A percentile compares a stretch with the other conserved stretches of the same genome.
These are phyloP conservation scores for Canariomyces notabilis DNA, from an alignment of 2,329 filamentous ascomycete species.

Conservation along the genomic window DNA sequence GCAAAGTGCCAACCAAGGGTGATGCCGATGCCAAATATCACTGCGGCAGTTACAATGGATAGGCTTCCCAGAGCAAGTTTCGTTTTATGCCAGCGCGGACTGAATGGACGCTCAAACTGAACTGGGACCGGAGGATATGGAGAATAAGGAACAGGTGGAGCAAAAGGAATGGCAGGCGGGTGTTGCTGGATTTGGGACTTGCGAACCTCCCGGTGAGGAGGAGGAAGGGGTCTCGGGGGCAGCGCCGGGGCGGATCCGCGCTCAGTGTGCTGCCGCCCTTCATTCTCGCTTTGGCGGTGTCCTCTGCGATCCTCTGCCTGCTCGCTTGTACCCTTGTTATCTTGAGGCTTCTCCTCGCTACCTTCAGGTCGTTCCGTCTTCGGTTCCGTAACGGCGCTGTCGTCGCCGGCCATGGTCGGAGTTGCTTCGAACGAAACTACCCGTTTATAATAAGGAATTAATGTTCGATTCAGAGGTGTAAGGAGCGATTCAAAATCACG, in stretches of 20 bases:
- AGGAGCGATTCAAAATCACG: neutral
- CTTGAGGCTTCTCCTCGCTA: neutral
- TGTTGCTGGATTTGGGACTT: neutral
- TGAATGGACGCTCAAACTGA: constrained; percentile 1
- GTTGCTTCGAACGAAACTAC: neutral
- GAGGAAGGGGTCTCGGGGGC: constrained; percentile 3
- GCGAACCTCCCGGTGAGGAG: neutral
- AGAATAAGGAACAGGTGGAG: neutral
- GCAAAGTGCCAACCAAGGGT: constrained; percentile 4
- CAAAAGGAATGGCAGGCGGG: constrained; percentile 1
- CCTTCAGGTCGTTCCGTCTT: neutral
- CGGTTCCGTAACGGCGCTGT: constrained; percentile 2
- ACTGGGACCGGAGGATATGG: neutral
- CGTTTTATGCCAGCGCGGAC: constrained; percentile 10
- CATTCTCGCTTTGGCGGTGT: neutral
- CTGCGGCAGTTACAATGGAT: constrained; percentile 11
- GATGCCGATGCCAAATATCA: constrained; percentile 19
- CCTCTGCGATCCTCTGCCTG: neutral
- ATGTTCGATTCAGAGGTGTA: neutral
- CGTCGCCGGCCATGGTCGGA: constrained; percentile 11
- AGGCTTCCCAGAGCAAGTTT: constrained; percentile 15
- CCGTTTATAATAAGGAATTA: too few species aligned
- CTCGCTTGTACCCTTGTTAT: too few species aligned
- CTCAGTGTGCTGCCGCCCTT: neutral
- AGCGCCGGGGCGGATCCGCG: neutral